A percentile compares a stretch with the other conserved stretches of the same genome.
phyloP scores from a whole-genome alignment of 768 basidiomycete species.

The Tricholoma saponaceum region DNA sequence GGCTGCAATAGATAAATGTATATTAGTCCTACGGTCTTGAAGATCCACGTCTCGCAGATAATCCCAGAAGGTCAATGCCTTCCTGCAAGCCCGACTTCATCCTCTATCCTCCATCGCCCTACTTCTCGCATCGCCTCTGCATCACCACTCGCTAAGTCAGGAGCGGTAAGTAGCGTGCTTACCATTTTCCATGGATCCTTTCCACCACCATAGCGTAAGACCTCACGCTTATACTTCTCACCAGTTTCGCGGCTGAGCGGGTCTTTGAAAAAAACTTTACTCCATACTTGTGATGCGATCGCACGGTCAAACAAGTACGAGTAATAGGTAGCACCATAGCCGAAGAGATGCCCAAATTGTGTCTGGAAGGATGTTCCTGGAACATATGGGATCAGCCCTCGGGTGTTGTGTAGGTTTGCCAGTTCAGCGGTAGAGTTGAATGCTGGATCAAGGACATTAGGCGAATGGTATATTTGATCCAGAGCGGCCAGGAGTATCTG shows the following conservation, averaged over 20 bases:
- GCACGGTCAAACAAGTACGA: conserved; percentile 96
- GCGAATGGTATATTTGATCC: conserved; percentile 89
- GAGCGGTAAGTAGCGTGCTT: conserved; percentile 57
- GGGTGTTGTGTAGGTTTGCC: conserved; percentile 55
- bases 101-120: conserved; percentile 83
- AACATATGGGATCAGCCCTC: conserved; percentile 82
- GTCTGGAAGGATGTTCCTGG: conserved; percentile 90
- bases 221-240: conserved; percentile 73
- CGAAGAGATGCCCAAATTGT: conserved; percentile 92
- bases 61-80: conserved; percentile 41
- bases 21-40: background rate
- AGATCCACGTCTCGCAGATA: background rate
- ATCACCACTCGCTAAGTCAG: conserved; percentile 68
- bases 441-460: conserved; percentile 41
- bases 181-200: conserved; percentile 96
- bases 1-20: background rate
- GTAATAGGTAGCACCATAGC: conserved; percentile 97
- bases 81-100: conserved; percentile 57
- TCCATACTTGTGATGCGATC: conserved; percentile 92
- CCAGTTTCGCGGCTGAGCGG: conserved; percentile 73
- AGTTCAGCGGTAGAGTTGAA: conserved; percentile 77
- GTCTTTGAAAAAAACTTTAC: conserved; percentile 60
- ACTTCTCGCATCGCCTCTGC: conserved; percentile 85
- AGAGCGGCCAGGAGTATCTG: conserved; percentile 87
- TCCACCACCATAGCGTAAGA: conserved; percentile 82